A percentile compares a stretch with the other conserved stretches of the same genome.
phyloP scores from a whole-genome alignment of 495 filamentous ascomycete genomes.

The Annulohypoxylon nitens region DNA sequence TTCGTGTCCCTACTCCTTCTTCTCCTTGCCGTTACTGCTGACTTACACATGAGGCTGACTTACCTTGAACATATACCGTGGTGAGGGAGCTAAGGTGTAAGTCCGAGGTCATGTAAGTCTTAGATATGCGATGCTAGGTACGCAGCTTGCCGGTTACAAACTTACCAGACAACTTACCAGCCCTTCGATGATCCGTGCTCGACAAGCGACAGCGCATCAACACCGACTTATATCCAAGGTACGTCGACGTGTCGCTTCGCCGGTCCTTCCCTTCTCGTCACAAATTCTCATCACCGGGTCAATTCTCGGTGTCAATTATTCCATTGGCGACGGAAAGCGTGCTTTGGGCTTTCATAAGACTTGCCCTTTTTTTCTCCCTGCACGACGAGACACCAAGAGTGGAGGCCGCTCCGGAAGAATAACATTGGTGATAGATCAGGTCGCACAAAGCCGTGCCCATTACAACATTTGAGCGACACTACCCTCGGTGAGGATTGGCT shows the following conservation, averaged over 20 bases:
- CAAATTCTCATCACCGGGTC: constrained; percentile 34
- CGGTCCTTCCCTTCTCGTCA: constrained; percentile 34
- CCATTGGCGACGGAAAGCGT: constrained; percentile 5
- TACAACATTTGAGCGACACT: constrained; percentile 35
- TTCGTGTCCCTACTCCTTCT: constrained; percentile 20
- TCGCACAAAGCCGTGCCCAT: constrained; percentile 35
- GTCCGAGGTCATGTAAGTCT: neutral
- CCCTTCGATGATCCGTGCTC: constrained; percentile 34
- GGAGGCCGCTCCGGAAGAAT: constrained; percentile 32
- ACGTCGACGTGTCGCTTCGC: constrained; percentile 25
- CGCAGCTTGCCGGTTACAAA: constrained; percentile 19
- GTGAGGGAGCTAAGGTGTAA: constrained; percentile 23
- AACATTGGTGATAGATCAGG: constrained; percentile 41
- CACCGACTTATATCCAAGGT: constrained; percentile 19
- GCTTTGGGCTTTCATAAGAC: constrained; percentile 20
- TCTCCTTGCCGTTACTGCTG: constrained; percentile 17
- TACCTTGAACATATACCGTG: constrained; percentile 37
- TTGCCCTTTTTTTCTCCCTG: constrained; percentile 16
- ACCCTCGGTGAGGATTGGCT: constrained; percentile 46
- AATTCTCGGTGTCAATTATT: constrained; percentile 30
- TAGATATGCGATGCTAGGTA: neutral
- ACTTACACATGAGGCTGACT: constrained; percentile 42
- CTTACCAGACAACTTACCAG: too few species aligned
- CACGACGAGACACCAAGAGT: constrained; percentile 16
- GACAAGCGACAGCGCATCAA: constrained; percentile 28